A percentile compares a stretch with the other conserved stretches of the same genome.
These are phyloP conservation scores for Scutellaria galericulata DNA, from an alignment of 257 asterid genomes.

Conservation along the genomic window DNA sequence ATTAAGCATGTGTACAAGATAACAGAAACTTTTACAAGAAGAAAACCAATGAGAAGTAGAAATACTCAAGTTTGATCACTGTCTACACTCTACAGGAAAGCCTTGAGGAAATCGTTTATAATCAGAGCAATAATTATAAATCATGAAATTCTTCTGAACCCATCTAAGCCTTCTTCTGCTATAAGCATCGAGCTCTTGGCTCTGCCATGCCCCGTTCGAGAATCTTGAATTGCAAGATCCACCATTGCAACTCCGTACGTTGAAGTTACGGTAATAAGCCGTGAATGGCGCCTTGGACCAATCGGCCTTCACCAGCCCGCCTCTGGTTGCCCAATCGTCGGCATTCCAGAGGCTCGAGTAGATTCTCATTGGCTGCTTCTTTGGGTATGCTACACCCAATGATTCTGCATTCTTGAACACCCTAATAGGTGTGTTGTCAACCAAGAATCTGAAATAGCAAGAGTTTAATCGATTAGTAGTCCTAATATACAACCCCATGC, in stretches of 20 bases:
- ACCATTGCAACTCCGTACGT: constrained; percentile 49
- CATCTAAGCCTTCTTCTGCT: constrained; percentile 79
- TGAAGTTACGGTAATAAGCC: constrained; percentile 75
- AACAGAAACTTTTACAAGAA: neutral
- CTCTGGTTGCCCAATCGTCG: constrained; percentile 92
- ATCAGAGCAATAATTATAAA: constrained; percentile 76
- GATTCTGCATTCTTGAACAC: constrained; percentile 71
- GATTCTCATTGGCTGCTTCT: constrained; percentile 79
- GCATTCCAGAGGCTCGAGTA: constrained; percentile 94
- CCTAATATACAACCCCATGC: too few species aligned
- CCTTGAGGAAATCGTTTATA: constrained; percentile 68
- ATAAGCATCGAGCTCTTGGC: constrained; percentile 67
- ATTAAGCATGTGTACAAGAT: constrained; percentile 26
- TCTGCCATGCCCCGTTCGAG: constrained; percentile 60
- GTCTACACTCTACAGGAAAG: constrained; percentile 62
- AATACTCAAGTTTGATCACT: neutral
- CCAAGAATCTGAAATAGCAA: constrained; percentile 57
- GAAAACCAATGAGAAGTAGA: neutral
- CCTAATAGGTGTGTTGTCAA: constrained; percentile 85
- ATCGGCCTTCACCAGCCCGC: constrained; percentile 76
- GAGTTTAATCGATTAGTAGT: too few species aligned
- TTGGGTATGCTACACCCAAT: constrained; percentile 73
- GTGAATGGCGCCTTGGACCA: constrained; percentile 89
- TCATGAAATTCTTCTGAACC: constrained; percentile 92
- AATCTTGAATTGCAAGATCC: constrained; percentile 42